Percentiles rank a stretch among this genome's conserved stretches.
phyloP scores from a whole-genome alignment of 2,329 filamentous ascomycete species.

The Beauveria asiatica region DNA sequence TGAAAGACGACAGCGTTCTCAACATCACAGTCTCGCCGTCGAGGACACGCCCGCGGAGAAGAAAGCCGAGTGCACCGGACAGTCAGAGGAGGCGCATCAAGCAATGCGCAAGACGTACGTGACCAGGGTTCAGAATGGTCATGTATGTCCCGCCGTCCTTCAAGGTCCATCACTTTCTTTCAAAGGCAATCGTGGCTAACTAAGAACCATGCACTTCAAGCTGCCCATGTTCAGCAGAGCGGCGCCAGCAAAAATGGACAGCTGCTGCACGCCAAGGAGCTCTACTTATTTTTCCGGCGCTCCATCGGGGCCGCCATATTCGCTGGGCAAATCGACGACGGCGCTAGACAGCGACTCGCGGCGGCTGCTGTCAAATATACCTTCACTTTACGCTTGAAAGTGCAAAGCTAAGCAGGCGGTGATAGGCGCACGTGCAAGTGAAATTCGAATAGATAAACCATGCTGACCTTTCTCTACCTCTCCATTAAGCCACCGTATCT shows the following conservation, averaged over 20 bases:
- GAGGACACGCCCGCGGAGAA: conserved; percentile 22
- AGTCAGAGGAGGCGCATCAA: conserved; percentile 43
- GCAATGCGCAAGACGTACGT: conserved; percentile 36
- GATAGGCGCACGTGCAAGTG: background rate
- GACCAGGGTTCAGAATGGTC: conserved; percentile 45
- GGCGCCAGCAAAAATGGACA: conserved; percentile 35
- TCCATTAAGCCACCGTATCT: background rate
- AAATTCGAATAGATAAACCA: background rate
- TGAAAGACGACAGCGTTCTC: conserved; percentile 23
- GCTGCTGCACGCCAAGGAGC: conserved; percentile 48
- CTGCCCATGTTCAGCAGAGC: conserved; percentile 28
- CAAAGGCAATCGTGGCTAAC: background rate
- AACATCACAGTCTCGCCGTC: conserved; percentile 24
- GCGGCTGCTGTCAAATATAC: conserved; percentile 32
- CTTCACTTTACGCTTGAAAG: conserved; percentile 29
- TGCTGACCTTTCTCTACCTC: too few species aligned
- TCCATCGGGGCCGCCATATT: conserved; percentile 39
- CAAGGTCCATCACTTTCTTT: background rate
- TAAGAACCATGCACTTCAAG: conserved; percentile 20
- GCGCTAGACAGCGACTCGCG: conserved; percentile 37
- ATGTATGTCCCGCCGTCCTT: conserved; percentile 29
- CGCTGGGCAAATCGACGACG: conserved; percentile 20
- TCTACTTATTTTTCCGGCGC: conserved; percentile 42
- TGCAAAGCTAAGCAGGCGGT: conserved; percentile 26
- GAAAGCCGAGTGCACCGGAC: conserved; percentile 28